Conservation (phyloP, 2,329 filamentous ascomycete species). For the Cercospora zeina region DNA sequence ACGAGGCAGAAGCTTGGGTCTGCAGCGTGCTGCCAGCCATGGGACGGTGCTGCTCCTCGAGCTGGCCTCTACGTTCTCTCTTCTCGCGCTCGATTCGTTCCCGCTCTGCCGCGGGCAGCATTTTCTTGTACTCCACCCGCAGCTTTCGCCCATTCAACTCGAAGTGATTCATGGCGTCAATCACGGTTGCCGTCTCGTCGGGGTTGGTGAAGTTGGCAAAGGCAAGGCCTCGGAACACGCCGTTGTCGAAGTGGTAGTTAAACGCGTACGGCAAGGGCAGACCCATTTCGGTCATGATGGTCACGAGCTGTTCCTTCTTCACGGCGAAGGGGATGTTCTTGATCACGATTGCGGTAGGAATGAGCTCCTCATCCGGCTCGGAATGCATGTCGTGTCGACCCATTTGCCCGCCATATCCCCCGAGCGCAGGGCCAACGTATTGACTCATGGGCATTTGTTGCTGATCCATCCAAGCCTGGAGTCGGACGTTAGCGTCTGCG, state of each 20-base stretch:
- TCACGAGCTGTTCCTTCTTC: conserved; percentile 91
- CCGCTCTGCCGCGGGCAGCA: conserved; percentile 90
- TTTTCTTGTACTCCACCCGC: conserved; percentile 98
- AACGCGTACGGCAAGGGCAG: conserved; percentile 96
- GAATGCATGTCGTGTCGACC: conserved; percentile 50
- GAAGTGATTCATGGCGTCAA: conserved; percentile 91
- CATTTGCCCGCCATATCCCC: conserved; percentile 40
- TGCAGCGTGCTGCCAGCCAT: conserved; percentile 67
- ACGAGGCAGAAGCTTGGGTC: conserved; percentile 83
- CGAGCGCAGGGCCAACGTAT: conserved; percentile 46
- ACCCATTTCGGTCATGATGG: conserved; percentile 90
- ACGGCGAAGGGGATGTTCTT: conserved; percentile 99
- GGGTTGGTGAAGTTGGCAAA: conserved; percentile 98
- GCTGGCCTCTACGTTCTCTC: conserved; percentile 88
- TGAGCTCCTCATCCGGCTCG: conserved; percentile 77
- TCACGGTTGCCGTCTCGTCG: conserved; percentile 89
- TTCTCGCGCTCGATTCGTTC: conserved; percentile 97
- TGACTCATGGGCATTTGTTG: conserved; percentile 50
- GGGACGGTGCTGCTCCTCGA: conserved; percentile 92
- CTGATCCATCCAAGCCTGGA: conserved; percentile 64
- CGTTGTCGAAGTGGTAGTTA: conserved; percentile 99
- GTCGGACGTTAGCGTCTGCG: conserved; percentile 15
- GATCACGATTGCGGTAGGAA: conserved; percentile 97
- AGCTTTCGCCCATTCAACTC: conserved; percentile 93
- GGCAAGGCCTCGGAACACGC: conserved; percentile 90